Evolutionary conservation across 2,329 filamentous ascomycete genomes (phyloP), one percentile per base, ranked within the genome.

Genomic region (Zarea fungicola): DNA sequence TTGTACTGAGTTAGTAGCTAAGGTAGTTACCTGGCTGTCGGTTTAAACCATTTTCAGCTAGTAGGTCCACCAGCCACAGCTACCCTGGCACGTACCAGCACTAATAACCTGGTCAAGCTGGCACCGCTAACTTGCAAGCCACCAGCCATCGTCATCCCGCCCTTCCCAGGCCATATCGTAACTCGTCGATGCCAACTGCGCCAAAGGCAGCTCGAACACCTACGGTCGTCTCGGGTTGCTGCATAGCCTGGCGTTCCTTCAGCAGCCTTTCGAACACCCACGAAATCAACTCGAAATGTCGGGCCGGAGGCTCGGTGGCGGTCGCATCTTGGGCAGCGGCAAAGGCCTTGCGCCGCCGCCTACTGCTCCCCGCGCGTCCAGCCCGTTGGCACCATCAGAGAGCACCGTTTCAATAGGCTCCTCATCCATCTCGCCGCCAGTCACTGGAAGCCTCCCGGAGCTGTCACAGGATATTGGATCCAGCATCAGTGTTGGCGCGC

Each of bases 281-380:
- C 25, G 23, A 35, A 43, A 31, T 31, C 43, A 16, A 19, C 49
- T 45, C 54, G 54, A 60, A 67, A 95, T 95, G 89, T 86, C 89
- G 60, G 79, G 80, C 68, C 83, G 88, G 74, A 91, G 87, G 75
- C 80, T 96, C 67, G 92, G 92, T 69, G 91, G 92, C 70, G 92
- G 92, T 66, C 84, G 92, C 72, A 84, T 96, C 63, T 75, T 96
- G 60, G 92, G 92, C 62, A 95, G 80, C 71, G 89, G 89, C 61
- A 89, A 85, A 68, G 83, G 85, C 61, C 81, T 96, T 60, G 86
- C 84, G 58, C 86, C 89, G 60, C 76, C 79, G 22, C 62, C 69
- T 42, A 62, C 70, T 48, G 68, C 66, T 64, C 65, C 69, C 58
- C 75, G 65, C 58, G 70, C 72, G 28, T 65, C 66, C 55, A 81